These are phyloP conservation scores for Yamadazyma spencermartinsiae DNA, from an alignment of 1,139 yeast genomes.

Conservation along the genomic window DNA sequence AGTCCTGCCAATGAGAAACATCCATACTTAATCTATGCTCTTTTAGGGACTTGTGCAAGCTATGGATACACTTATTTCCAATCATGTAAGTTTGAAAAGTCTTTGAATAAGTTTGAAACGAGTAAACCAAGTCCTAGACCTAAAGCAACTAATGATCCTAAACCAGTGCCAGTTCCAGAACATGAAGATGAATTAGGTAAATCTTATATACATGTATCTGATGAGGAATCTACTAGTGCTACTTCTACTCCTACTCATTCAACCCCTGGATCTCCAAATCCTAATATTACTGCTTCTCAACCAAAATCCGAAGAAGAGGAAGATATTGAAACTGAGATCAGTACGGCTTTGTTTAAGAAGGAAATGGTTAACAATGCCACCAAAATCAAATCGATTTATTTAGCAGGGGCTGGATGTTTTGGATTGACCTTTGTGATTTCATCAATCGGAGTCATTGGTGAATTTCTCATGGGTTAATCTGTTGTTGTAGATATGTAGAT, in stretches of 20 bases:
- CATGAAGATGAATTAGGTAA: conserved; percentile 43
- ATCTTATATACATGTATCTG: conserved; percentile 53
- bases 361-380: conserved; percentile 35
- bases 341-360: conserved; percentile 41
- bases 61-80: conserved; percentile 26
- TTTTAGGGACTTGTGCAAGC: conserved; percentile 47
- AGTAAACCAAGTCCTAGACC: conserved; percentile 6
- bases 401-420: conserved; percentile 38
- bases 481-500: conserved; percentile 3
- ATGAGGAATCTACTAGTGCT: conserved; percentile 37
- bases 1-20: conserved; percentile 49
- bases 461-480: conserved; percentile 19
- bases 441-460: conserved; percentile 52
- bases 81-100: conserved; percentile 17
- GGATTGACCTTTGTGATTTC: conserved; percentile 46
- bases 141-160: conserved; percentile 7
- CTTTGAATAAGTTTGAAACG: conserved; percentile 17
- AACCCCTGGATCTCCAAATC: conserved; percentile 33
- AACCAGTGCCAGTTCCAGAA: conserved; percentile 5
- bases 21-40: conserved; percentile 58
- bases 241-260: conserved; percentile 33
- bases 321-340: conserved; percentile 43
- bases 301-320: conserved; percentile 5
- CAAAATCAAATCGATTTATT: conserved; percentile 30
- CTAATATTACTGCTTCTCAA: conserved; percentile 5